Conservation (phyloP, 2,329 filamentous ascomycete species). For the Raffaelea deltoideospora region DNA sequence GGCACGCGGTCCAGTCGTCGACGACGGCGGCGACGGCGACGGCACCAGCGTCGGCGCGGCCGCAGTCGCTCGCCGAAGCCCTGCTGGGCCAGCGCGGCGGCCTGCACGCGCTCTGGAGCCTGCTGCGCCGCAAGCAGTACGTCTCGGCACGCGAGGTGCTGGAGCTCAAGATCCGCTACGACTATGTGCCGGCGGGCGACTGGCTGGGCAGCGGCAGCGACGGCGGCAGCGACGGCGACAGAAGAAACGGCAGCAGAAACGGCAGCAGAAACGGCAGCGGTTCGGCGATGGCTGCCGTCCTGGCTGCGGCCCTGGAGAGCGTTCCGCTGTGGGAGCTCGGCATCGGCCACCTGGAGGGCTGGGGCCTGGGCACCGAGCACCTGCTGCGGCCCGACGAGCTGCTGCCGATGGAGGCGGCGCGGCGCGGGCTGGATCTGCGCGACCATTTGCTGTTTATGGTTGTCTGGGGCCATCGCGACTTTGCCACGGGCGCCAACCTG, state of each 20-base stretch:
- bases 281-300: no score
- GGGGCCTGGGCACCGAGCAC: slow-evolving; percentile 30
- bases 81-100: slow-evolving; percentile 41
- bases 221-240: not conserved
- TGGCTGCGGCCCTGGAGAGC: slow-evolving; percentile 17
- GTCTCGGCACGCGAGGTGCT: slow-evolving; percentile 33
- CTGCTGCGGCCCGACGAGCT: slow-evolving; percentile 43
- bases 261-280: no score
- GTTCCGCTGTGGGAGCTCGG: slow-evolving; percentile 39
- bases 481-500: slow-evolving; percentile 31
- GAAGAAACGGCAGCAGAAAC: no score
- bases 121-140: slow-evolving; percentile 42
- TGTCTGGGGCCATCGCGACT: slow-evolving; percentile 47
- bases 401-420: slow-evolving; percentile 37
- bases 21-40: not conserved
- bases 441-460: slow-evolving; percentile 36
- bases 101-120: slow-evolving; percentile 39
- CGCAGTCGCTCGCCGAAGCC: slow-evolving; percentile 29
- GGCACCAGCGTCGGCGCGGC: not conserved
- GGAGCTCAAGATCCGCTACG: slow-evolving; percentile 42
- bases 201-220: not conserved
- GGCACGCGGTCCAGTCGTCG: slow-evolving; percentile 12
- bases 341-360: slow-evolving; percentile 36
- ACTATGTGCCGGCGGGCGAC: slow-evolving; percentile 21
- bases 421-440: slow-evolving; percentile 36